Percentiles rank a stretch among this genome's conserved stretches.
phyloP scores from a whole-genome alignment of 306 rosid species.

The Dalbergia oliveri region DNA sequence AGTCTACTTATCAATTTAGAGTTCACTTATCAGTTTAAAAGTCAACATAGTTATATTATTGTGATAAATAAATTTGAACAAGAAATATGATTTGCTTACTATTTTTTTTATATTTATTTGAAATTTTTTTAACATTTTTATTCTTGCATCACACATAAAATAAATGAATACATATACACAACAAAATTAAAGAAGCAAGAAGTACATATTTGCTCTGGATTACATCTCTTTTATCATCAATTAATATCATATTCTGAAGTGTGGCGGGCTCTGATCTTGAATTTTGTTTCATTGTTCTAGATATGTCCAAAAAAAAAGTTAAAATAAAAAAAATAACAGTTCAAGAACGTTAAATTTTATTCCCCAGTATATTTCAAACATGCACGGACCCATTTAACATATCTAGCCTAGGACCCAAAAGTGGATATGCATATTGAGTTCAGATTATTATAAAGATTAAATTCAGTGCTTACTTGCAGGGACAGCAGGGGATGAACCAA shows the following conservation, averaged over 20 bases:
- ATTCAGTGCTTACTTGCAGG: conserved; percentile 45
- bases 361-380: background rate
- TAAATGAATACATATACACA: too few species aligned
- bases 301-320: background rate
- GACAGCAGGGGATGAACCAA: conserved; percentile 40
- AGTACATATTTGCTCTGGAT: background rate
- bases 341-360: background rate
- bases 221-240: background rate
- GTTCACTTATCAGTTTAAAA: too few species aligned
- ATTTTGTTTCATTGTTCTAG: background rate
- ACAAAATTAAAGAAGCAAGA: background rate
- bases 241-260: background rate
- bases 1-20: too few species aligned
- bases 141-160: background rate
- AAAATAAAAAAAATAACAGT: background rate
- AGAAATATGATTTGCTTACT: too few species aligned
- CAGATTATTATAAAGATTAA: background rate
- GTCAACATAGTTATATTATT: background rate
- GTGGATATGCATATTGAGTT: background rate
- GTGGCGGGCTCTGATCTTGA: background rate
- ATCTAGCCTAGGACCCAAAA: background rate
- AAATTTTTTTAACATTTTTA: background rate
- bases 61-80: too few species aligned
- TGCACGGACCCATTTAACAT: background rate
- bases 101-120: too few species aligned